Conservation (phyloP, 495 filamentous ascomycete genomes). For the Astrothelium macrocarpum region DNA sequence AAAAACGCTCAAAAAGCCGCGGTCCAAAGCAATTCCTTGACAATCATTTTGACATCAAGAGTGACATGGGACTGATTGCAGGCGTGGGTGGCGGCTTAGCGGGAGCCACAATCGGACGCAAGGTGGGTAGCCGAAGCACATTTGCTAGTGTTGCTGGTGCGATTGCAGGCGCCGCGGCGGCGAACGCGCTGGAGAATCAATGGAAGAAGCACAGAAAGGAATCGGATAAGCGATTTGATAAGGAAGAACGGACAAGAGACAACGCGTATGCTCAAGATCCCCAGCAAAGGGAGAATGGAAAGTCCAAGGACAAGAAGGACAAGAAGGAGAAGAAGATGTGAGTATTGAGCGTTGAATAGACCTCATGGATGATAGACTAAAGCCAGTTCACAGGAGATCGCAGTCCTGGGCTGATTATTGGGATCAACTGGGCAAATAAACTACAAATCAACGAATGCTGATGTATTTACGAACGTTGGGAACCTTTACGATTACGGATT, state of each 20-base stretch:
- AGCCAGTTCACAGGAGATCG: not conserved
- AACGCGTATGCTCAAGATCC: not conserved
- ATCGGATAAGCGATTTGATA: not conserved
- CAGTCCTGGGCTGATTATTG: constrained; percentile 1
- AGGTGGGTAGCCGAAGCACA: not conserved
- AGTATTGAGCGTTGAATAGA: not conserved
- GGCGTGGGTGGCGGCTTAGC: not conserved
- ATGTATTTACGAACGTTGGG: no score
- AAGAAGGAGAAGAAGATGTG: not conserved
- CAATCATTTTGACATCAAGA: not conserved
- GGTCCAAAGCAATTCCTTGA: not conserved
- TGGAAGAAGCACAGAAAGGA: constrained; percentile 4
- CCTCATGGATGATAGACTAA: no score
- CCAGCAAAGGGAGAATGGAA: not conserved
- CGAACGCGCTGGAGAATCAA: constrained; percentile 5
- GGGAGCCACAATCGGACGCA: constrained; percentile 5
- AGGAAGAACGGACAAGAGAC: not conserved
- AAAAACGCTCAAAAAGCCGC: not conserved
- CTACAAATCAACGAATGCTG: no score
- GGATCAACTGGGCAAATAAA: not conserved
- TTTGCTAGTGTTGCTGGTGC: not conserved
- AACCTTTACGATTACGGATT: no score
- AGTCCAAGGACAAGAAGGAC: not conserved
- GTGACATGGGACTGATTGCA: not conserved
- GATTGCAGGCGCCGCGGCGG: not conserved